A percentile compares a stretch with the other conserved stretches of the same genome.
Conservation (phyloP, 306 rosid genomes). For the Cyclanthera cordifolia region DNA sequence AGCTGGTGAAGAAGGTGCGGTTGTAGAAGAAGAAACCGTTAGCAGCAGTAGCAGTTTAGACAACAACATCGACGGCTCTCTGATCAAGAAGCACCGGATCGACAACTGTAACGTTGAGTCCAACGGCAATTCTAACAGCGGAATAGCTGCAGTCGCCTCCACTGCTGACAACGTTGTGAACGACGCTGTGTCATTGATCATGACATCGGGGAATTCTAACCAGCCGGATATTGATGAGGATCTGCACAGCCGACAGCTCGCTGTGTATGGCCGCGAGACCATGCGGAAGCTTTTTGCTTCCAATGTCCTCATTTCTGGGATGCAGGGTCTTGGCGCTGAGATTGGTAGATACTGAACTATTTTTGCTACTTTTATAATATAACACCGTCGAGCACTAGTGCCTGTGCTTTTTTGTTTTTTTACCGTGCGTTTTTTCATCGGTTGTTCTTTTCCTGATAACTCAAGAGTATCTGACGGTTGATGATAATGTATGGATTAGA, state of each 20-base stretch:
- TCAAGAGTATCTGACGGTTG: no score
- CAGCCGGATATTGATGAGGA: slow-evolving; percentile 72
- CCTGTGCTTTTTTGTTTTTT: no score
- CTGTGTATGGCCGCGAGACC: slow-evolving; percentile 91
- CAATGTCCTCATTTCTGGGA: slow-evolving; percentile 65
- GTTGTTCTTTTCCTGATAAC: no score
- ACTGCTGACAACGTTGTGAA: slow-evolving; percentile 13
- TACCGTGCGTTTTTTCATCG: no score
- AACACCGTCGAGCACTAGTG: not conserved
- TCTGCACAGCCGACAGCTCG: slow-evolving; percentile 93
- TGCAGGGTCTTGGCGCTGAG: slow-evolving; percentile 95
- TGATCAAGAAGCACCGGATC: slow-evolving; percentile 51
- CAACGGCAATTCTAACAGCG: slow-evolving; percentile 12
- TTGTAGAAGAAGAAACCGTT: slow-evolving; percentile 37
- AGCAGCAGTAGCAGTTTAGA: slow-evolving; percentile 12
- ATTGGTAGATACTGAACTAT: slow-evolving; percentile 36
- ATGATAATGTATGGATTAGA: no score
- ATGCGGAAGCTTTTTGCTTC: slow-evolving; percentile 82
- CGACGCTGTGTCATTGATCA: slow-evolving; percentile 20
- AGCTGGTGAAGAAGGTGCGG: slow-evolving; percentile 53
- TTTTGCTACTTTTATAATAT: not conserved
- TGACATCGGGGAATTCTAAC: slow-evolving; percentile 55
- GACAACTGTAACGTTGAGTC: slow-evolving; percentile 28
- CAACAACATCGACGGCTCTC: slow-evolving; percentile 18
- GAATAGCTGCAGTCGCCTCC: not conserved